Percentiles rank a stretch among this genome's conserved stretches.
Evolutionary conservation across 768 basidiomycete genomes (phyloP).

Genomic region (Podaxis mareebaensis): DNA sequence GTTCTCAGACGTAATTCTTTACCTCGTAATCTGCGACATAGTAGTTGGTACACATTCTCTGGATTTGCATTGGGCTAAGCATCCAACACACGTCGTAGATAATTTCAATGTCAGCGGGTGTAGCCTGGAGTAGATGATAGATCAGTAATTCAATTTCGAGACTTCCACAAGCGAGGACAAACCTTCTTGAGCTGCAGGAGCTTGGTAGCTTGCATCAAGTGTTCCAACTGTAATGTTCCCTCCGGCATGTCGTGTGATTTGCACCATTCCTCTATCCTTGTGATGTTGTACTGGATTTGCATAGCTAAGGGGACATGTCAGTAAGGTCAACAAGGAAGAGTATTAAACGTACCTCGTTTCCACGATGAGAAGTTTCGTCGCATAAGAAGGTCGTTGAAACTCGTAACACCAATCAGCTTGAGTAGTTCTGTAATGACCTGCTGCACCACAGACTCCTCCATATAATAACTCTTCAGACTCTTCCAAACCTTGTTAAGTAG

Average conservation of each 20-base stretch:
- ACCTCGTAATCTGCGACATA: slow-evolving; percentile 99
- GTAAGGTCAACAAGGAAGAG: not conserved
- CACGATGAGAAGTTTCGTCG: slow-evolving; percentile 98
- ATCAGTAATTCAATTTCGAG: slow-evolving; percentile 13
- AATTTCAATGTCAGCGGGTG: slow-evolving; percentile 95
- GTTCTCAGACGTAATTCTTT: slow-evolving; percentile 18
- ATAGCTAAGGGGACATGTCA: slow-evolving; percentile 61
- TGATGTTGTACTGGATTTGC: slow-evolving; percentile 99
- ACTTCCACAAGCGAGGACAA: slow-evolving; percentile 16
- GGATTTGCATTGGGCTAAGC: slow-evolving; percentile 98
- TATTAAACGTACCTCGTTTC: slow-evolving; percentile 81
- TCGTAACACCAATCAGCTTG: slow-evolving; percentile 93
- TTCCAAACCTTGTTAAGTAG: slow-evolving; percentile 98
- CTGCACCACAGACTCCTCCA: slow-evolving; percentile 96
- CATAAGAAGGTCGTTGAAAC: slow-evolving; percentile 99
- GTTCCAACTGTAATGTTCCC: slow-evolving; percentile 94
- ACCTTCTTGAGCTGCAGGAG: slow-evolving; percentile 97
- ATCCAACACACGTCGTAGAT: slow-evolving; percentile 99
- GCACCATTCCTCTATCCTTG: slow-evolving; percentile 98
- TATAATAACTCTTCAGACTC: slow-evolving; percentile 96
- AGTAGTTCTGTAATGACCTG: slow-evolving; percentile 94
- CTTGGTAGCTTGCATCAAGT: slow-evolving; percentile 99
- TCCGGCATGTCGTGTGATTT: slow-evolving; percentile 99
- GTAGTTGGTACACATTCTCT: slow-evolving; percentile 98
- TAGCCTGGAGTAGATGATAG: slow-evolving; percentile 55